Evolutionary conservation across 1,284 basidiomycete species (phyloP).

Genomic region (Termitomyces sp.): DNA sequence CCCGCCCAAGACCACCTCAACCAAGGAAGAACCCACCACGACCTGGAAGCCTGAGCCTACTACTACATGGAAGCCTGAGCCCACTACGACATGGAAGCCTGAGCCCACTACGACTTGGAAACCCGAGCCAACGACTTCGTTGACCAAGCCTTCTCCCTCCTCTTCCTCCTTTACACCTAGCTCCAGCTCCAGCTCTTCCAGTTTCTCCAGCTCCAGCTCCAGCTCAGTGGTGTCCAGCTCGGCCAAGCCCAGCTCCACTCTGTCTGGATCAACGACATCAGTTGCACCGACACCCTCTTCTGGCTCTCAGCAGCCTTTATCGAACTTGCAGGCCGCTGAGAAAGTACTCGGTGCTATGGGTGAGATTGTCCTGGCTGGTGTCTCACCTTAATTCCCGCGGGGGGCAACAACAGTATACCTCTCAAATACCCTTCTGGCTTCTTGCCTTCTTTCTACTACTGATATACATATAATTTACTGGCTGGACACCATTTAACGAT

Average conservation of each 20-base stretch:
- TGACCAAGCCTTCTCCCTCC: conserved; percentile 14
- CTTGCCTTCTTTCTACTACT: not conserved
- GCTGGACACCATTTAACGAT: not conserved
- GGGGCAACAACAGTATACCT: not conserved
- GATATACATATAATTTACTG: not conserved
- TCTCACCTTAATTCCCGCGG: conserved; percentile 3
- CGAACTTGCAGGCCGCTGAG: conserved; percentile 4
- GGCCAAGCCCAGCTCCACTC: conserved; percentile 8
- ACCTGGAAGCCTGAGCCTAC: conserved; percentile 5
- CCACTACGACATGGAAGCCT: conserved; percentile 12
- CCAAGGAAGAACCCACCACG: conserved; percentile 7
- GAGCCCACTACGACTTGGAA: conserved; percentile 1
- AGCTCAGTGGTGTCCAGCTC: conserved; percentile 9
- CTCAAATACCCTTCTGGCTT: not conserved
- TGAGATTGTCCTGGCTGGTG: conserved; percentile 24
- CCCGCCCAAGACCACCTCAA: conserved; percentile 9
- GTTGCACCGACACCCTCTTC: conserved; percentile 3
- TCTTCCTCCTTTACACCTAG: conserved; percentile 13
- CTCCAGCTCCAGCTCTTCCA: not conserved
- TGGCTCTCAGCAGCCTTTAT: conserved; percentile 1
- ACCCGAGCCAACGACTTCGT: conserved; percentile 11
- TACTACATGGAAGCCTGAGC: conserved; percentile 4
- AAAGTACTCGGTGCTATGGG: conserved; percentile 34
- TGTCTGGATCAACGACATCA: conserved; percentile 10
- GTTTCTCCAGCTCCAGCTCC: conserved; percentile 6